phyloP scores from a whole-genome alignment of 2,329 filamentous ascomycete species.

The Emmonsia crescens region DNA sequence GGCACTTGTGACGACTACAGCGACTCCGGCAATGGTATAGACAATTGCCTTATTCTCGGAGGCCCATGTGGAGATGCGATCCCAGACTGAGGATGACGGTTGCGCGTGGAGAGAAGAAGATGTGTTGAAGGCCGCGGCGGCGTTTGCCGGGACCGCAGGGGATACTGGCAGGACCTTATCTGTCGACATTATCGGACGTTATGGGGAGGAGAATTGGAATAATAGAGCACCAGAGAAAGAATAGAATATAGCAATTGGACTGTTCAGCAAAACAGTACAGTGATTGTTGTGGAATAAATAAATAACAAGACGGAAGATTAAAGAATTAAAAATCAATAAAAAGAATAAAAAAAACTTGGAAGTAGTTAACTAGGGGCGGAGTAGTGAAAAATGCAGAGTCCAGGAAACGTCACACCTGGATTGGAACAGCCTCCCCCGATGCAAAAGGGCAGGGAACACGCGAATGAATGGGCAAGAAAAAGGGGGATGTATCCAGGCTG shows the following conservation, averaged over 20 bases:
- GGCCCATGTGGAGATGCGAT: slow-evolving; percentile 81
- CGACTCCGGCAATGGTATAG: slow-evolving; percentile 92
- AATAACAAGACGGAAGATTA: not conserved
- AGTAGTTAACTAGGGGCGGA: not conserved
- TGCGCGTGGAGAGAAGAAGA: slow-evolving; percentile 5
- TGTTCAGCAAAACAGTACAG: not conserved
- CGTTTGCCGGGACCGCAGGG: not conserved
- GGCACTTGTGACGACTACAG: slow-evolving; percentile 79
- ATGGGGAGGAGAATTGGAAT: not conserved
- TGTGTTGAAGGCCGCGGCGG: not conserved
- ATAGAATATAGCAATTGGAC: not conserved
- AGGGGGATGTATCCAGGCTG: not conserved
- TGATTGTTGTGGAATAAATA: not conserved
- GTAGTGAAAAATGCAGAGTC: not conserved
- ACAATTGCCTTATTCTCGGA: slow-evolving; percentile 92
- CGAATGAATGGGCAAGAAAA: not conserved
- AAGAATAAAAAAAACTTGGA: not conserved
- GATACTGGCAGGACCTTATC: not conserved
- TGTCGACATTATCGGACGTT: slow-evolving; percentile 5
- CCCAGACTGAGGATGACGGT: slow-evolving; percentile 49
- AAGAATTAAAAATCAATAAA: not conserved
- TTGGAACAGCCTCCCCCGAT: not conserved
- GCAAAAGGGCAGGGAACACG: not conserved
- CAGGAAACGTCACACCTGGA: not conserved
- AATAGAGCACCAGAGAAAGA: not conserved